Evolutionary conservation across 1,284 basidiomycete genomes (phyloP), one percentile per base, ranked within the genome.

Genomic region (Austroboletus olivaceoglutinosus): DNA sequence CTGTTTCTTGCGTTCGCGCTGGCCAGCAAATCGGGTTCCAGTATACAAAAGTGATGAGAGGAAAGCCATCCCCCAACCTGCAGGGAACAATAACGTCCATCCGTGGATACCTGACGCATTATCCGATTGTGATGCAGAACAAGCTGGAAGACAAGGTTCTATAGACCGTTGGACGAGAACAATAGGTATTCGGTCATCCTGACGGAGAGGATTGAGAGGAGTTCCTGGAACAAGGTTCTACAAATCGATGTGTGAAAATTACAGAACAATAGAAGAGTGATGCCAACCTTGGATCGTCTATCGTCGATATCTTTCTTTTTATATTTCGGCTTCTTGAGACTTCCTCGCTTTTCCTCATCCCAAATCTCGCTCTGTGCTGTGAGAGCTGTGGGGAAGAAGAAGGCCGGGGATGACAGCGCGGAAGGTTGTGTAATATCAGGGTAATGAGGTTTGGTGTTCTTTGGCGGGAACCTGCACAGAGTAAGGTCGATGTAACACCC

Each of bases 21-120:
- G 83, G 1, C 93, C 93, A 2, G 78, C 87, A 9, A 94, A 78
- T 4, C 91, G 85, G 0, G 88, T 89, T 21, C 87, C 86, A 1
- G 92, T 91, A 68, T 85, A 84, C 9, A 80, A 76, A 38, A 98
- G 78, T 1, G 93, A 93, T 23, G 78, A 78, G 54, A 91, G 82
- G 69, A 97, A 91, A 1, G 92, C 76, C 86, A 93, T 93, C 1
- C 81, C 77, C 93, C 93, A 98, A 10, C 91, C 91, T 2, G 82
- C 75, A 2, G 94, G 93, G 29, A 95, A 69, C 23, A 95, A 73
- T 6, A 98, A 71, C 2, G 85, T 91, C 86, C 88, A 96, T 31
- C 93, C 92, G 59, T 93, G 83, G 30, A 91, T 73, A 1, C 77
- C 70, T 54, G 70, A 69, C 16, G 59, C 58, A 5, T 52, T 47